These are phyloP conservation scores for Schizochytrium sp. DNA, from an alignment of 108 stramenopile genomes.

Conservation along the genomic window DNA sequence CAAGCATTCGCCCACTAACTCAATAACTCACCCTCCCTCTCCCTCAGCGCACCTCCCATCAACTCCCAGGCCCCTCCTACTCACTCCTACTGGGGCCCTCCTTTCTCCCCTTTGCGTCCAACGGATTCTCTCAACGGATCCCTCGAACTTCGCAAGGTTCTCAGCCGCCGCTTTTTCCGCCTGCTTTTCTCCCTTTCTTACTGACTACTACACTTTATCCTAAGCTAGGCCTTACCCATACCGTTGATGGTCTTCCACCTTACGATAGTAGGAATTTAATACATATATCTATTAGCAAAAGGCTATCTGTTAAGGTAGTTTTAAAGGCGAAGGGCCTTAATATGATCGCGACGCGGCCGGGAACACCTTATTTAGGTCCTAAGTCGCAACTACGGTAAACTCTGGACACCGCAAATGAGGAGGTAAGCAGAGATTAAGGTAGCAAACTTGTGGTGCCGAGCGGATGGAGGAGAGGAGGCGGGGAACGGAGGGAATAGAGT, in stretches of 20 bases:
- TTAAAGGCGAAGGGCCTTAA: neutral
- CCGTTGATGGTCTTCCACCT: neutral
- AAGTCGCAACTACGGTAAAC: neutral
- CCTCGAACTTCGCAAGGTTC: neutral
- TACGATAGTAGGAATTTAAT: neutral
- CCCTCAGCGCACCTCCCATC: too few species aligned
- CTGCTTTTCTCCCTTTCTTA: neutral
- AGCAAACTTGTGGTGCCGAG: neutral
- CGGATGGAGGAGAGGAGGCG: neutral
- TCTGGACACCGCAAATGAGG: neutral
- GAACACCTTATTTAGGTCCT: neutral
- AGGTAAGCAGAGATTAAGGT: neutral
- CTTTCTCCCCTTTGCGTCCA: neutral
- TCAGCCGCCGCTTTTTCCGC: neutral
- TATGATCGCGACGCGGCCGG: neutral
- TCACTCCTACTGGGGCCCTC: neutral
- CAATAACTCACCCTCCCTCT: too few species aligned
- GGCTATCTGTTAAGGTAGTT: neutral
- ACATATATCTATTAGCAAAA: neutral
- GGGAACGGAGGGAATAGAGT: neutral
- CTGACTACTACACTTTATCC: neutral
- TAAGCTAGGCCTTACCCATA: neutral
- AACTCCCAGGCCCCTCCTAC: neutral
- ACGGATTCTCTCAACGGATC: neutral
- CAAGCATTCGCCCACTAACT: too few species aligned